Conservation (phyloP, 768 basidiomycete genomes). For the Candolleomyces eurysporus region DNA sequence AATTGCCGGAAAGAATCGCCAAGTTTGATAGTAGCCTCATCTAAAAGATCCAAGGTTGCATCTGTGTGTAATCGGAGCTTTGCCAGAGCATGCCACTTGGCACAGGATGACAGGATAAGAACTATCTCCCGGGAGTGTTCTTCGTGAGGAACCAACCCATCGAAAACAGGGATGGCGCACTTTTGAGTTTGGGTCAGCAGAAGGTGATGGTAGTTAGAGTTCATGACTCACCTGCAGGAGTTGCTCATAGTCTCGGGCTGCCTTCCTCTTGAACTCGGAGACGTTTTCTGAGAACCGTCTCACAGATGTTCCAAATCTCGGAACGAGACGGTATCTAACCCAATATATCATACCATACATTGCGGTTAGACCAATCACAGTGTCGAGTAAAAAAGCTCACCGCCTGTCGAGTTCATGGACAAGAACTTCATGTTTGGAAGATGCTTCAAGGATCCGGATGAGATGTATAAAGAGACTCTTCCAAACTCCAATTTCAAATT, state of each 20-base stretch:
- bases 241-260: constrained; percentile 35
- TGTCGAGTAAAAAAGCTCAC: constrained; percentile 9
- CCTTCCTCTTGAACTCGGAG: constrained; percentile 26
- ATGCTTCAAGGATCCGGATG: constrained; percentile 21
- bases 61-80: constrained; percentile 34
- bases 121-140: constrained; percentile 9
- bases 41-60: constrained; percentile 20
- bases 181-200: constrained; percentile 5
- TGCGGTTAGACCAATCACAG: not conserved
- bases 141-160: constrained; percentile 29
- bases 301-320: constrained; percentile 27
- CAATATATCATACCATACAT: not conserved
- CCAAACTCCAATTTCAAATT: constrained; percentile 34
- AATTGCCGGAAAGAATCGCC: constrained; percentile 32
- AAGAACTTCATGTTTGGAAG: constrained; percentile 3
- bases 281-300: constrained; percentile 26
- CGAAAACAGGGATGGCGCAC: constrained; percentile 36
- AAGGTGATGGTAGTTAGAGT: too few species aligned
- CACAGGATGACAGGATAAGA: constrained; percentile 20
- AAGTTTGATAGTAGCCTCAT: constrained; percentile 22
- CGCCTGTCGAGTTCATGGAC: constrained; percentile 21
- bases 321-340: constrained; percentile 12
- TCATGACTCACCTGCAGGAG: constrained; percentile 28
- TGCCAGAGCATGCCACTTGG: constrained; percentile 33
- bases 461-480: constrained; percentile 29